Conservation (phyloP, 305 asterid species). For the Fraxinus greggii region DNA sequence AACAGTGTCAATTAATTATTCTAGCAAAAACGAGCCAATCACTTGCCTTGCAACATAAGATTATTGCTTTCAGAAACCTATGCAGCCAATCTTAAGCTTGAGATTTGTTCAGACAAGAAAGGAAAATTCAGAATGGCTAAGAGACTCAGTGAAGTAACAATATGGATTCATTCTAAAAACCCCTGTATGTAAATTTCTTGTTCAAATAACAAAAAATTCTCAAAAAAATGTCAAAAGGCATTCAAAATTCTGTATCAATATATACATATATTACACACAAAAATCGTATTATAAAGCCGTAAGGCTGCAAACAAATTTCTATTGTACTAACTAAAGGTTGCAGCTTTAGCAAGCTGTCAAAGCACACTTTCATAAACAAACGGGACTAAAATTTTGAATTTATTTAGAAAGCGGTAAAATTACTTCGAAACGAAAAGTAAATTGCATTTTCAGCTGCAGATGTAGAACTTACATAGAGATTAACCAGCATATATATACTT, state of each 20-base stretch:
- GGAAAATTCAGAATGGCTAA: neutral
- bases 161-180: neutral
- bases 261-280: neutral
- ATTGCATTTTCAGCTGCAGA: neutral
- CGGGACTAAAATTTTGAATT: neutral
- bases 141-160: neutral
- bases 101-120: neutral
- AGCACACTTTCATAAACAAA: neutral
- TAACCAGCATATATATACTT: neutral
- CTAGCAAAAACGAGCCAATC: neutral
- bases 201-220: neutral
- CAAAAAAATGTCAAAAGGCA: neutral
- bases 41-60: neutral
- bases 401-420: neutral
- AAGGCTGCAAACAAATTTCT: neutral
- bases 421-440: neutral
- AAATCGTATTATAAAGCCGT: neutral
- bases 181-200: neutral
- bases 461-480: neutral
- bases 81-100: neutral
- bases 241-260: neutral
- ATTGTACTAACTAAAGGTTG: neutral
- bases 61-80: neutral
- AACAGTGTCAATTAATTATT: neutral
- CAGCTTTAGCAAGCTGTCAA: neutral